Evolutionary conservation across 2,329 filamentous ascomycete species (phyloP).

Genomic region (Alternaria consortialis): DNA sequence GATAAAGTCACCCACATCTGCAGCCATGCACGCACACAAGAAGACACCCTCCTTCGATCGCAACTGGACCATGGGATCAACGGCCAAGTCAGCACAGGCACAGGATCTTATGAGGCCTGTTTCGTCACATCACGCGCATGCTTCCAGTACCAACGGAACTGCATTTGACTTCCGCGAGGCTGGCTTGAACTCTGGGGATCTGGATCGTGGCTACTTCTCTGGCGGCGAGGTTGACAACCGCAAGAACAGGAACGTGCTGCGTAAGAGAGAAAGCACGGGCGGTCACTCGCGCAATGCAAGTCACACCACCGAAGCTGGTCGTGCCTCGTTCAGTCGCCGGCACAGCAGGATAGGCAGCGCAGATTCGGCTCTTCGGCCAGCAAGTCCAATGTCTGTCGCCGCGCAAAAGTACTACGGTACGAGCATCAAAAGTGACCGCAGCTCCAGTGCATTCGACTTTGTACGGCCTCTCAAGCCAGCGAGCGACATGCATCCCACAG

Average conservation of each 20-base stretch:
- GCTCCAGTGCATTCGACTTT: constrained; percentile 60
- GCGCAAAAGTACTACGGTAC: constrained; percentile 74
- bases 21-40: constrained; percentile 52
- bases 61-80: constrained; percentile 64
- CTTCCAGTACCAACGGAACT: constrained; percentile 41
- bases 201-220: constrained; percentile 93
- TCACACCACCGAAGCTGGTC: constrained; percentile 66
- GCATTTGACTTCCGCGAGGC: constrained; percentile 38
- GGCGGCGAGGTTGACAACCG: constrained; percentile 83
- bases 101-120: constrained; percentile 43
- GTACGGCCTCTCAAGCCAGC: constrained; percentile 51
- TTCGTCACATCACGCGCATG: constrained; percentile 45
- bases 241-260: constrained; percentile 74
- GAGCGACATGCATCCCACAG: constrained; percentile 61
- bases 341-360: constrained; percentile 83
- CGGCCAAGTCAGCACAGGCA: constrained; percentile 38
- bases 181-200: constrained; percentile 58
- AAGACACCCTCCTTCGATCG: constrained; percentile 68
- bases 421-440: constrained; percentile 45
- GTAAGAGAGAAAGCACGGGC: constrained; percentile 72
- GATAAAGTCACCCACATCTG: constrained; percentile 30
- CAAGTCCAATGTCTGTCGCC: constrained; percentile 63
- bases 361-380: constrained; percentile 73
- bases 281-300: constrained; percentile 76
- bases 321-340: constrained; percentile 68